Conservation (phyloP, 306 rosid genomes). For the Carpinus fangiana region DNA sequence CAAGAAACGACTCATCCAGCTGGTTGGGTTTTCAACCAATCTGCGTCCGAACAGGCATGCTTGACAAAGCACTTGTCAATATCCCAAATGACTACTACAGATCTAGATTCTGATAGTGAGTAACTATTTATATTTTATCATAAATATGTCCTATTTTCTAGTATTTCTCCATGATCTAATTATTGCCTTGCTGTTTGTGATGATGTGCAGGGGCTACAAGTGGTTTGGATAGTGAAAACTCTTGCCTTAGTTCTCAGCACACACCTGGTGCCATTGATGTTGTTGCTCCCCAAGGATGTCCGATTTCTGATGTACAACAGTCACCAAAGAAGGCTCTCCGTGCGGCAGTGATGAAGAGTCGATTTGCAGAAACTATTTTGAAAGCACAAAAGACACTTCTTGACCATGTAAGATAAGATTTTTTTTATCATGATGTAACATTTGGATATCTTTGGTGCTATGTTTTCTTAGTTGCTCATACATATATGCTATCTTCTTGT, state of each 20-base stretch:
- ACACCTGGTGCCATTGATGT: constrained; percentile 35
- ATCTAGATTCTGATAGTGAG: constrained; percentile 84
- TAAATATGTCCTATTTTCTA: constrained; percentile 16
- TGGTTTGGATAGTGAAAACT: constrained; percentile 61
- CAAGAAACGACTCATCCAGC: constrained; percentile 43
- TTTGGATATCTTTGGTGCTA: not conserved
- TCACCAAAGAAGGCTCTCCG: constrained; percentile 92
- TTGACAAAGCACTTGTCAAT: constrained; percentile 13
- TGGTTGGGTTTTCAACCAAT: constrained; percentile 65
- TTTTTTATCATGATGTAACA: not conserved
- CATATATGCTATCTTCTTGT: not conserved
- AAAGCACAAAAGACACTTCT: constrained; percentile 81
- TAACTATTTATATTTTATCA: constrained; percentile 27
- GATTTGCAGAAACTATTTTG: constrained; percentile 90
- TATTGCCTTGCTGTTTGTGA: constrained; percentile 41
- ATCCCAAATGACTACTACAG: constrained; percentile 47
- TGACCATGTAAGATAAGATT: constrained; percentile 46
- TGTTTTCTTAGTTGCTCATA: not conserved
- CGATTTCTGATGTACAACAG: constrained; percentile 50
- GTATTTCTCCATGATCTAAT: constrained; percentile 38
- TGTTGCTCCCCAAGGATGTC: constrained; percentile 60
- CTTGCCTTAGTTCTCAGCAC: constrained; percentile 42
- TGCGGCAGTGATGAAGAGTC: constrained; percentile 76
- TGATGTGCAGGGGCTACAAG: constrained; percentile 57
- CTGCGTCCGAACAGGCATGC: constrained; percentile 24